Evolutionary conservation across 2,329 filamentous ascomycete species (phyloP).

Genomic region (Fusarium duplospermum): DNA sequence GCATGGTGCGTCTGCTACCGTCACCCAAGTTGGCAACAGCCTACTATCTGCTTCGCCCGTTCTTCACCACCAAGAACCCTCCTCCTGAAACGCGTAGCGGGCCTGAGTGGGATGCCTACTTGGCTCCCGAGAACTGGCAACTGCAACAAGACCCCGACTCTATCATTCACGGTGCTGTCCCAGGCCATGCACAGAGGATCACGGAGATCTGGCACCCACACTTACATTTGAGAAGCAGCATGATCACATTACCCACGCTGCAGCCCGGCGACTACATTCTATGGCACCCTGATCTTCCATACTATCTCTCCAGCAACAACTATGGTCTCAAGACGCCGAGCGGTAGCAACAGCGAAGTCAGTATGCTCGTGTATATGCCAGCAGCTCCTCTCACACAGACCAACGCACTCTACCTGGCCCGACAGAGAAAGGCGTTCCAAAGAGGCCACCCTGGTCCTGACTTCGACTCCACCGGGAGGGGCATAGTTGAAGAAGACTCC

Average conservation of each 20-base stretch:
- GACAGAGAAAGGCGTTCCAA: slow-evolving; percentile 68
- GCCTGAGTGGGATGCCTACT: slow-evolving; percentile 62
- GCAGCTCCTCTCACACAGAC: slow-evolving; percentile 68
- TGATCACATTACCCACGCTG: slow-evolving; percentile 66
- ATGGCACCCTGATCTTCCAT: slow-evolving; percentile 69
- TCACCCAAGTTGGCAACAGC: slow-evolving; percentile 80
- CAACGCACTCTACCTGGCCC: slow-evolving; percentile 67
- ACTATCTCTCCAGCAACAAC: slow-evolving; percentile 62
- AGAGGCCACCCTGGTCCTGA: slow-evolving; percentile 66
- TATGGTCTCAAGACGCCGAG: slow-evolving; percentile 45
- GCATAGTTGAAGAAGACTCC: slow-evolving; percentile 62
- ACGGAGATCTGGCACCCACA: slow-evolving; percentile 70
- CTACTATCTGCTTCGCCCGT: slow-evolving; percentile 76
- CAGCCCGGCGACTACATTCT: slow-evolving; percentile 68
- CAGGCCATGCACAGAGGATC: slow-evolving; percentile 67
- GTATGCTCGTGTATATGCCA: slow-evolving; percentile 66
- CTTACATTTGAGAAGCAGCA: slow-evolving; percentile 62
- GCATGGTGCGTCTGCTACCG: slow-evolving; percentile 78
- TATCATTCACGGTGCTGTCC: slow-evolving; percentile 69
- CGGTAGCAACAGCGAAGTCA: slow-evolving; percentile 49
- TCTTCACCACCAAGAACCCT: slow-evolving; percentile 60
- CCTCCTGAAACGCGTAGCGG: slow-evolving; percentile 54
- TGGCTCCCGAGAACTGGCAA: slow-evolving; percentile 58
- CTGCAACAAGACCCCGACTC: slow-evolving; percentile 63
- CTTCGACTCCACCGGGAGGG: slow-evolving; percentile 65